These are phyloP conservation scores for Globisporangium parvum DNA, from an alignment of 352 stramenopile species.

Conservation along the genomic window DNA sequence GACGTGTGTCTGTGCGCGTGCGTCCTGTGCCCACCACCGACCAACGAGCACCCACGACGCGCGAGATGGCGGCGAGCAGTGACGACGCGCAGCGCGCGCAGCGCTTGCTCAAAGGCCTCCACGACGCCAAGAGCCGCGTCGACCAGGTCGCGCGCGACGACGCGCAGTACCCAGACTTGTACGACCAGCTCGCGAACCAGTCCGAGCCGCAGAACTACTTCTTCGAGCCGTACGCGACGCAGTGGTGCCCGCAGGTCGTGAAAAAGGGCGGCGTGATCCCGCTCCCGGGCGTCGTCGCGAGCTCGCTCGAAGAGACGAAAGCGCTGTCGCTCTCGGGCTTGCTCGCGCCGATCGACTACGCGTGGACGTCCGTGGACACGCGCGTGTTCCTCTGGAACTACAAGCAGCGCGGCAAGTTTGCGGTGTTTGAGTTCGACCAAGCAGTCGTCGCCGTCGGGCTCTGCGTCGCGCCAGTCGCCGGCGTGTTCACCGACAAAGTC, in stretches of 20 bases:
- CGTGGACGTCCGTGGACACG: slow-evolving; percentile 94
- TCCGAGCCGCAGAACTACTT: slow-evolving; percentile 88
- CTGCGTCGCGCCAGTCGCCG: slow-evolving; percentile 69
- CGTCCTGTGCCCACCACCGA: too few relatives aligned
- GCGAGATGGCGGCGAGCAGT: background rate
- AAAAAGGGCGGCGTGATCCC: slow-evolving; percentile 71
- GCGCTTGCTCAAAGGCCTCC: slow-evolving; percentile 59
- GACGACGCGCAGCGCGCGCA: slow-evolving; percentile 27
- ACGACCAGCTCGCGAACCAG: slow-evolving; percentile 73
- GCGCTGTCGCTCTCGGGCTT: slow-evolving; percentile 88
- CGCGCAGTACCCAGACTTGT: slow-evolving; percentile 70
- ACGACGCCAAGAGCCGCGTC: slow-evolving; percentile 66
- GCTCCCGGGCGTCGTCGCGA: slow-evolving; percentile 60
- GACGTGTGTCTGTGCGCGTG: too few relatives aligned
- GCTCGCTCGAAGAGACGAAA: slow-evolving; percentile 60
- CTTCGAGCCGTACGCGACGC: slow-evolving; percentile 76
- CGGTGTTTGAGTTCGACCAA: slow-evolving; percentile 89
- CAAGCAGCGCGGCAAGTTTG: slow-evolving; percentile 66
- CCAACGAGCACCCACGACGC: too few relatives aligned
- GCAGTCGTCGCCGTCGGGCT: slow-evolving; percentile 91
- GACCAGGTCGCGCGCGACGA: slow-evolving; percentile 71
- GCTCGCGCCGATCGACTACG: slow-evolving; percentile 85
- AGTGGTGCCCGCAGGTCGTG: slow-evolving; percentile 75
- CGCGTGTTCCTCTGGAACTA: slow-evolving; percentile 96
- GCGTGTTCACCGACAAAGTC: slow-evolving; percentile 92